A percentile compares a stretch with the other conserved stretches of the same genome.
phyloP scores from a whole-genome alignment of 495 filamentous ascomycete genomes.

The Extremus antarcticus region DNA sequence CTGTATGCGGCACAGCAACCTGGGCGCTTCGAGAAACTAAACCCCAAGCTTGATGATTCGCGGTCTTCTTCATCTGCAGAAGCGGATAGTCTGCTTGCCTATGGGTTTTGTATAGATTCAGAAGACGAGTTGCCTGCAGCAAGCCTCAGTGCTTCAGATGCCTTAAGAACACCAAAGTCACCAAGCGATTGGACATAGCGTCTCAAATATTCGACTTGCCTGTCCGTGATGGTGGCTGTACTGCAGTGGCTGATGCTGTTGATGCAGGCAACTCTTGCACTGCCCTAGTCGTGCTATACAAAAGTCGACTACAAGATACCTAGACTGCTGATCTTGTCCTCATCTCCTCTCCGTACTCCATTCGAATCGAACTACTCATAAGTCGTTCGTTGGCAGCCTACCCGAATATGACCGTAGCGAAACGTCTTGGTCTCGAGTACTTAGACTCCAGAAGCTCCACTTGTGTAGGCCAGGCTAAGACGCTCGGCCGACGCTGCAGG shows the following conservation, averaged over 20 bases:
- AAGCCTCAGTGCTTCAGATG: too few species aligned
- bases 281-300: not conserved
- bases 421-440: not conserved
- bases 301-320: not conserved
- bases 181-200: too few species aligned
- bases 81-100: too few species aligned
- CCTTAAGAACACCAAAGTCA: too few species aligned
- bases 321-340: not conserved
- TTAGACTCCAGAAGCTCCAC: not conserved
- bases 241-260: not conserved
- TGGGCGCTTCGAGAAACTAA: too few species aligned
- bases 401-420: not conserved
- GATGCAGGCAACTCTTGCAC: not conserved
- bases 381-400: not conserved
- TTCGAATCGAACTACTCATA: not conserved
- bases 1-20: too few species aligned
- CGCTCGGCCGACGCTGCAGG: not conserved
- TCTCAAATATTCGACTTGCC: too few species aligned
- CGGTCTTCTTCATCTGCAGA: too few species aligned
- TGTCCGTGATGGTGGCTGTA: too few species aligned
- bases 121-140: too few species aligned
- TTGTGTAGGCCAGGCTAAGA: not conserved
- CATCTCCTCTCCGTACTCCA: not conserved
- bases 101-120: too few species aligned
- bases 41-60: too few species aligned